Evolutionary conservation across 768 basidiomycete genomes (phyloP), one percentile per base, ranked within the genome.

Genomic region (Pleurotus pulmonarius): DNA sequence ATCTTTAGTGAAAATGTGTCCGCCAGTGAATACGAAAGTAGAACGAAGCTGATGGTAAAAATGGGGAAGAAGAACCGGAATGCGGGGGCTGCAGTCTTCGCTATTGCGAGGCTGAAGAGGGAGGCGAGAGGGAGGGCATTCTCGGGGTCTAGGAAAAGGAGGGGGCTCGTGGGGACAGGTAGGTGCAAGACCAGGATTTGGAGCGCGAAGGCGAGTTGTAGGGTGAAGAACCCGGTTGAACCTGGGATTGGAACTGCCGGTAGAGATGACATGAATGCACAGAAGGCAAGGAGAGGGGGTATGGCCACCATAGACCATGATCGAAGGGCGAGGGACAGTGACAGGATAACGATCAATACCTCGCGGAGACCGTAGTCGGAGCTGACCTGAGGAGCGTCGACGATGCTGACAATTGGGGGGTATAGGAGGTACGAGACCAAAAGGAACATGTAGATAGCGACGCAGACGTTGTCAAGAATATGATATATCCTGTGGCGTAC

Each of bases 51-150:
- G 3, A 81, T 47, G 15, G 83, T 46, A n/a, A 79, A 60, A 2
- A 74, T 69, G 0, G 83, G 83, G 18, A 81, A 60, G 65, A 83
- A 83, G 61, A 81, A 81, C 5, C 74, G 44, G 3, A 75, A 41
- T 4, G 75, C 63, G 0, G 82, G 80, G 15, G 69, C 56, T 44
- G 78, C 61, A 15, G 76, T 66, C 29, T 66, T 65, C 2, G 64
- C 64, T n/a, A 81, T 57, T 13, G 73, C 72, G 51, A 69, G 67
- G 44, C 60, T 64, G 4, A 85, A 59, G 34, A 83, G 69, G 11
- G 70, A 65, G 1, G 77, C 73, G 8, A 83, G 68, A 3, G 83
- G 82, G 6, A 85, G 61, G n/a, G 65, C 64, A 15, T 59, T 59
- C 1, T 72, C 67, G 18, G 71, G 70, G n/a, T 67, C 65, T 34